Evolutionary conservation across 306 rosid species (phyloP).

Genomic region (Macrotyloma uniflorum): DNA sequence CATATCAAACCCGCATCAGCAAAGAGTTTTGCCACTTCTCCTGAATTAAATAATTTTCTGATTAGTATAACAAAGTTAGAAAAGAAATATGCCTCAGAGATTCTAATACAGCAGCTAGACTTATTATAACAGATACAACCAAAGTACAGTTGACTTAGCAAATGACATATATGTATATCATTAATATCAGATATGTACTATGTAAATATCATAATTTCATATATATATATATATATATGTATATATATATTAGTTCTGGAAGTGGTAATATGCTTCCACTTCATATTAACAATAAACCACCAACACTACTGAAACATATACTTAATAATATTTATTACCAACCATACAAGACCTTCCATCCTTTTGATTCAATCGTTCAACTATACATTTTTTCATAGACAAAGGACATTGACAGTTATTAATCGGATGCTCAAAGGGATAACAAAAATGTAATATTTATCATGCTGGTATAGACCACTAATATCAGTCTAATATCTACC

Average conservation of each 20-base stretch:
- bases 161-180: neutral
- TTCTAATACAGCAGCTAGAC: constrained; percentile 11
- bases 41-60: constrained; percentile 45
- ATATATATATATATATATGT: neutral
- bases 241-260: neutral
- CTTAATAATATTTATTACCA: neutral
- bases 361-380: constrained; percentile 19
- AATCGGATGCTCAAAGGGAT: constrained; percentile 27
- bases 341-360: neutral
- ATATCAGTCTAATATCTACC: constrained; percentile 22
- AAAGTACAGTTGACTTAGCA: neutral
- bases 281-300: neutral
- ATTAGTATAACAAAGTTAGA: constrained; percentile 33
- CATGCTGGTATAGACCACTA: constrained; percentile 19
- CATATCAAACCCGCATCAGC: constrained; percentile 81
- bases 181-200: constrained; percentile 5
- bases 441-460: constrained; percentile 23
- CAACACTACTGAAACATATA: neutral
- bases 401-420: neutral
- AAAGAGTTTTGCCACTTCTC: constrained; percentile 84
- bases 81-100: neutral
- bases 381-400: neutral
- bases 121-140: constrained; percentile 1
- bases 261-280: constrained; percentile 6
- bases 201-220: neutral